These are phyloP conservation scores for Spiraea crenata DNA, from an alignment of 331 rosid genomes.

Conservation along the genomic window DNA sequence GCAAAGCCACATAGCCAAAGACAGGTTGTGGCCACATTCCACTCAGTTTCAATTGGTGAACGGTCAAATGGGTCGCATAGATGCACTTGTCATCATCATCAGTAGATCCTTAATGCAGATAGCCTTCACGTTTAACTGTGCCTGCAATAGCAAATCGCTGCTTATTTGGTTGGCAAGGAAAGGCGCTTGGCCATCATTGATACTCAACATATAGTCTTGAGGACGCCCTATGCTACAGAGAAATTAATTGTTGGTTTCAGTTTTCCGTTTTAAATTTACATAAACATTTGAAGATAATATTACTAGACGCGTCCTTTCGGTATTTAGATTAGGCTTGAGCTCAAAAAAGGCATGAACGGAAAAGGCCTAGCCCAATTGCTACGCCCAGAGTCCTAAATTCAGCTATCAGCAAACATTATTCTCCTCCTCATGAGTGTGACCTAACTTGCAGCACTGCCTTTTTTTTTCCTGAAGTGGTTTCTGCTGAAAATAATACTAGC, in stretches of 20 bases:
- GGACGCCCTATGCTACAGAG: too few species aligned
- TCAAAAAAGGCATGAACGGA: too few species aligned
- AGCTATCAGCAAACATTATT: too few species aligned
- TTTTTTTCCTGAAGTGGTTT: not conserved
- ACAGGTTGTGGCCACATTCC: not conserved
- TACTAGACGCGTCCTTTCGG: too few species aligned
- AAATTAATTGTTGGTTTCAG: too few species aligned
- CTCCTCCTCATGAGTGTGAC: not conserved
- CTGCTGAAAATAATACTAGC: not conserved
- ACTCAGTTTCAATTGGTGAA: not conserved
- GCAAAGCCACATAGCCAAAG: not conserved
- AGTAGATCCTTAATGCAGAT: not conserved
- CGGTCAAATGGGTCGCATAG: constrained; percentile 5
- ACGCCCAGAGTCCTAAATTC: too few species aligned
- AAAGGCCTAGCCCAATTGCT: too few species aligned
- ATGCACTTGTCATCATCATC: constrained; percentile 10
- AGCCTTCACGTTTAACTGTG: not conserved
- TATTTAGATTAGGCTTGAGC: too few species aligned
- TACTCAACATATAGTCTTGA: too few species aligned
- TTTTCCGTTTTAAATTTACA: too few species aligned
- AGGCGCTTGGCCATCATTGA: too few species aligned
- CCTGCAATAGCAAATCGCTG: not conserved
- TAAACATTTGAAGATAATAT: too few species aligned
- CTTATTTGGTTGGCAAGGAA: not conserved
- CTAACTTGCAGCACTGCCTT: not conserved